Evolutionary conservation across 139 green algal species (phyloP), one percentile per base, ranked within the genome.

Genomic region (Haematococcus lacustris): DNA sequence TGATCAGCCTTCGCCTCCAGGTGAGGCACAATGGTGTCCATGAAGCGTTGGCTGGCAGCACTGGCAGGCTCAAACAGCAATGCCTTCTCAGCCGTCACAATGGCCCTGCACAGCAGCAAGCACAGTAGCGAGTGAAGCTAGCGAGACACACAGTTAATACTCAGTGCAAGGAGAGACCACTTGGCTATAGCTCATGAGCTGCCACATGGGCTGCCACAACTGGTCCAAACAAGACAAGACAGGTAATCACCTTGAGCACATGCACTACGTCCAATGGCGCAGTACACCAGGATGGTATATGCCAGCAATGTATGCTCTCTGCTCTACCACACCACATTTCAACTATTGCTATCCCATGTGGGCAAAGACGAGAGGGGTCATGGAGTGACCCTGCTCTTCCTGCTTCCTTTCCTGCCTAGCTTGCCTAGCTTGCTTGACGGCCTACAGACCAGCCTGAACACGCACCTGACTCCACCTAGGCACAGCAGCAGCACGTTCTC

Each of bases 401-500:
- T n/a, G n/a, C n/a, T n/a, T n/a, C n/a, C n/a, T n/a, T n/a, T n/a
- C n/a, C n/a, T n/a, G n/a, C n/a, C n/a, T n/a, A n/a, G n/a, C n/a
- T n/a, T n/a, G n/a, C n/a, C n/a, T n/a, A n/a, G n/a, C n/a, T n/a
- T n/a, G n/a, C n/a, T n/a, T n/a, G n/a, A n/a, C n/a, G n/a, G n/a
- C n/a, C n/a, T n/a, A 53, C 43, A 53, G 17, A 9, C 43, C 43
- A 9, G 9, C 9, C 43, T 17, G 43, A 53, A 53, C 2, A 30
- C 70, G 30, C 70, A 93, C 86, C 88, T 77, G 60, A 97, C 83
- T 38, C 89, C 89, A 0, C 91, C 89, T 38, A 98, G 77, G 81
- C 94, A 96, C 63, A 97, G 78, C 61, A 98, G 82, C 62, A 98
- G 74, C 26, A 86, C 89, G 40, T 92, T 85, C 43, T 97, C 93